Evolutionary conservation across 371 early-diverging fungal species (phyloP), one percentile per base, ranked within the genome.

Genomic region (Catenaria anguillulae): DNA sequence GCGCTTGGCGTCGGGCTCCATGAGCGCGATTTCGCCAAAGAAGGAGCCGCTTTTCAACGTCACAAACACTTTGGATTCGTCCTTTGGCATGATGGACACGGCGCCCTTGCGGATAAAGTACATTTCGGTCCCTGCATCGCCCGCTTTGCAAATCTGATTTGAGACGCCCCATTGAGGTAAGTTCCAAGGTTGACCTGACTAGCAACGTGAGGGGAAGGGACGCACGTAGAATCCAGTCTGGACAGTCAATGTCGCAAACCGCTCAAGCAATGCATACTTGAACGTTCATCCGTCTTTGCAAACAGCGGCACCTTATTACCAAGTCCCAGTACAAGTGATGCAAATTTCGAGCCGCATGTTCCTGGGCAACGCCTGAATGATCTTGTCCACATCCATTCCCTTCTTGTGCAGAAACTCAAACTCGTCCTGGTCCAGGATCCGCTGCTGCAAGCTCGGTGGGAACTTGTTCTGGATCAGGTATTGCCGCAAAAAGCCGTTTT

Each of bases 1-100:
- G 52, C 52, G 52, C 8, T 23, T 15, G 2, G n/a, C n/a, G n/a
- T n/a, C n/a, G n/a, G n/a, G n/a, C 37, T 58, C 21, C 19, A 58
- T 33, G 21, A 58, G 58, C 23, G 58, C 58, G 21, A 58, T 35
- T 19, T 58, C 58, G 26, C 58, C 58, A 36, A 58, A 58, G 58
- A 33, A 58, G n/a, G 58, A 19, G 24, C 35, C 33, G 2, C 3
- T 8, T 12, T 21, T 21, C 4, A 58, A 31, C 40, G 33, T 34
- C 10, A 23, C 29, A 12, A 58, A 40, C 1, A 43, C 21, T 23
- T 43, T 43, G 45, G 45, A 43, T 23, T 43, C 45, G 45, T 43
- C 45, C 45, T 8, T 5, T 5, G 40, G 10, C 40, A 40, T 40
- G 40, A 40, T 40, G 17, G 5, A 5, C 10, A 40, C 40, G 40